These are phyloP conservation scores for Suillus clintonianus DNA, from an alignment of 768 basidiomycete species.

Conservation along the genomic window DNA sequence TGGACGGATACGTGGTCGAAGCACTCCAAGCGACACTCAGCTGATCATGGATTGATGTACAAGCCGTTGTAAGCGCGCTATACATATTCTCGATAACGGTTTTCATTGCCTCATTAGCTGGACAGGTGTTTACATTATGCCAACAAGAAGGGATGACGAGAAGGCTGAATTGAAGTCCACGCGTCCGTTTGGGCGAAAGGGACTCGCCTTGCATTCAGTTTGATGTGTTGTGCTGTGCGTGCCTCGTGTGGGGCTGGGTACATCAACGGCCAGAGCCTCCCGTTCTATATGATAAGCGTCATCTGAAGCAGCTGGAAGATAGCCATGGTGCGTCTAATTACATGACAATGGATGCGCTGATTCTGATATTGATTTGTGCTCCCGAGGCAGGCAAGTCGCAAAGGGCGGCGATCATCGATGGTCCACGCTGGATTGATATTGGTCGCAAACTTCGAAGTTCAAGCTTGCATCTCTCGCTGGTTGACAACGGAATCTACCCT, in stretches of 20 bases:
- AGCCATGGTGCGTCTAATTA: neutral
- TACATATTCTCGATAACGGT: no score
- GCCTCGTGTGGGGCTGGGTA: neutral
- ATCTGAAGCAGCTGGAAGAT: neutral
- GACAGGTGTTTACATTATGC: neutral
- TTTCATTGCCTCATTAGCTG: neutral
- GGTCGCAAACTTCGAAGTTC: no score
- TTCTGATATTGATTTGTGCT: neutral
- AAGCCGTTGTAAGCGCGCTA: no score
- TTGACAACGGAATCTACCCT: no score
- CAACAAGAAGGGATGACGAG: neutral
- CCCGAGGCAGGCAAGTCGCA: neutral
- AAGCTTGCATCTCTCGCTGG: neutral
- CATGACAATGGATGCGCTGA: neutral
- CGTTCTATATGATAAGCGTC: neutral
- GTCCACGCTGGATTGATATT: neutral
- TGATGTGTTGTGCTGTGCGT: neutral
- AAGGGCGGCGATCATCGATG: neutral
- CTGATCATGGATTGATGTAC: no score
- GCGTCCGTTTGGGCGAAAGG: neutral
- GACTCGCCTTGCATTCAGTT: neutral
- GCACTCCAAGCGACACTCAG: no score
- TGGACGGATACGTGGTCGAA: no score
- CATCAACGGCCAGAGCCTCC: neutral
- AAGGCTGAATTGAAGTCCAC: neutral